These are phyloP conservation scores for Lasiosphaeris hirsuta DNA, from an alignment of 495 filamentous ascomycete species.

Conservation along the genomic window DNA sequence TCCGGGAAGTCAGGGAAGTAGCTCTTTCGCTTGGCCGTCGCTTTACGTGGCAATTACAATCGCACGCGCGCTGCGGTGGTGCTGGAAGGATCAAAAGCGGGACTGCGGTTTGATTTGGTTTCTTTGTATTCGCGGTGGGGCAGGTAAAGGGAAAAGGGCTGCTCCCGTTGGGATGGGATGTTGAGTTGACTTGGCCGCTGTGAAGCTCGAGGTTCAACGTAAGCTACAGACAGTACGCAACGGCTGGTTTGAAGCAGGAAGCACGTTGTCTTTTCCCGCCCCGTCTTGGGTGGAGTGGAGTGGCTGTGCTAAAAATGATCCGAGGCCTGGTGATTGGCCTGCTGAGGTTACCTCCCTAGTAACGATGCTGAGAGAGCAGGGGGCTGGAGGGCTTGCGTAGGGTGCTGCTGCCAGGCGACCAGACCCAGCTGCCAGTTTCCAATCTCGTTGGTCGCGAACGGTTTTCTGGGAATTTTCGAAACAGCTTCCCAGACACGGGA, in stretches of 20 bases:
- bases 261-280: slow-evolving; percentile 22
- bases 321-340: slow-evolving; percentile 12
- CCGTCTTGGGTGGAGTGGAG: neutral
- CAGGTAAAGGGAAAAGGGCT: neutral
- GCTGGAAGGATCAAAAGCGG: neutral
- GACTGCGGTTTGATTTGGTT: neutral
- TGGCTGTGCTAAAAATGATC: slow-evolving; percentile 15
- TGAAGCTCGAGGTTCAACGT: slow-evolving; percentile 9
- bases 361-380: neutral
- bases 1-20: too few relatives aligned
- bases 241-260: neutral
- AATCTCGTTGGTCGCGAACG: neutral
- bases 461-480: slow-evolving; percentile 15
- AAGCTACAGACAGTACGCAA: slow-evolving; percentile 2
- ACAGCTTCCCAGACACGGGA: slow-evolving; percentile 20
- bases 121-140: neutral
- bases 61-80: too few relatives aligned
- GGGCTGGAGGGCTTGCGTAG: neutral
- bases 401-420: too few relatives aligned
- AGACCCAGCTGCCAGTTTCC: neutral
- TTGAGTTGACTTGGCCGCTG: neutral
- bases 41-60: too few relatives aligned
- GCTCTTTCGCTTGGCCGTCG: too few relatives aligned
- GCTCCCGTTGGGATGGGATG: neutral
- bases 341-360: neutral